Percentiles rank a stretch among this genome's conserved stretches.
Evolutionary conservation across 148 eudicot species (phyloP).

Genomic region (Nyssa sinensis): DNA sequence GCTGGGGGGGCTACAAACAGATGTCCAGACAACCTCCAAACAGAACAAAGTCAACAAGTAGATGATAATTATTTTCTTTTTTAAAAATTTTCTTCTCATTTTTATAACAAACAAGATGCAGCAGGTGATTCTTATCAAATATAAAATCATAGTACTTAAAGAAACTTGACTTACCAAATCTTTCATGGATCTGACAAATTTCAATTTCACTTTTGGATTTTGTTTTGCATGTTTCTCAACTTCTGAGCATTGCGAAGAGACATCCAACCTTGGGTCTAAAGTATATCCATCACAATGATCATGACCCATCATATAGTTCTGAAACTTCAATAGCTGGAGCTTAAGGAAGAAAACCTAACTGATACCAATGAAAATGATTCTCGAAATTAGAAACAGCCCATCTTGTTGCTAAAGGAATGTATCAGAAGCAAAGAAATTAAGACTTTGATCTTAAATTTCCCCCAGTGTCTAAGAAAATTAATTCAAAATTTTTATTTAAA

Average conservation of each 20-base stretch:
- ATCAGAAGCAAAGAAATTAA: neutral
- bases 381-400: neutral
- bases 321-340: neutral
- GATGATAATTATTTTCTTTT: neutral
- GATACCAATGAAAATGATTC: neutral
- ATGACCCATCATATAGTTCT: constrained; percentile 5
- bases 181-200: constrained; percentile 38
- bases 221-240: constrained; percentile 26
- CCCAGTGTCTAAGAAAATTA: neutral
- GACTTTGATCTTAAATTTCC: neutral
- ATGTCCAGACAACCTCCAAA: no score
- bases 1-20: no score
- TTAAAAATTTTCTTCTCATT: neutral
- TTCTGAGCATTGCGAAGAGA: constrained; percentile 9
- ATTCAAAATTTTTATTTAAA: no score
- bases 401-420: neutral
- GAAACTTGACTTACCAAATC: constrained; percentile 27
- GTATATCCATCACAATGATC: neutral
- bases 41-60: neutral
- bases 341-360: neutral
- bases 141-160: constrained; percentile 19
- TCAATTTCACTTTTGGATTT: constrained; percentile 45
- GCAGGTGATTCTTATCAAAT: neutral
- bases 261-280: constrained; percentile 30
- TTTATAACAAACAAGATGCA: no score